phyloP scores from a whole-genome alignment of 1,139 yeast species.

The Pichia cactophila region DNA sequence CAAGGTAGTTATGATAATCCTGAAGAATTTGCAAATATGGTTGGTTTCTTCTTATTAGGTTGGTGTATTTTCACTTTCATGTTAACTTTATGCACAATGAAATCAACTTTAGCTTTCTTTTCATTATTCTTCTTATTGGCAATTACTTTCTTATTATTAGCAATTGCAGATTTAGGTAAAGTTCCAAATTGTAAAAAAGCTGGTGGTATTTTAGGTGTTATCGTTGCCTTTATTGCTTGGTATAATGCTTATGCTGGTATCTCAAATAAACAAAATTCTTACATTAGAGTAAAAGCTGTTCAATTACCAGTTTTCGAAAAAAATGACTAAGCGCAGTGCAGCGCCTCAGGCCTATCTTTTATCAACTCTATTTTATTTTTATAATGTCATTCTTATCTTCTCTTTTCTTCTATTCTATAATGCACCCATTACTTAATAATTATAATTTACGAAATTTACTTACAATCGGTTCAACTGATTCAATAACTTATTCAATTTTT shows the following conservation, averaged over 20 bases:
- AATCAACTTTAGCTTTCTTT: constrained; percentile 76
- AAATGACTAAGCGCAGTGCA: neutral
- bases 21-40: constrained; percentile 41
- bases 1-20: constrained; percentile 37
- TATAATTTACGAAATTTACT: neutral
- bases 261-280: constrained; percentile 64
- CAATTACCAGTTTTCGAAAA: constrained; percentile 23
- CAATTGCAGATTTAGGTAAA: constrained; percentile 48
- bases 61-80: constrained; percentile 79
- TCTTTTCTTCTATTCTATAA: neutral
- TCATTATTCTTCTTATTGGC: constrained; percentile 55
- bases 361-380: too few relatives aligned
- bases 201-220: constrained; percentile 75
- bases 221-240: constrained; percentile 78
- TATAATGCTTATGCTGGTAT: constrained; percentile 91
- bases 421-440: neutral
- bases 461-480: neutral
- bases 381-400: neutral
- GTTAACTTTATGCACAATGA: constrained; percentile 57
- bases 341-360: too few relatives aligned
- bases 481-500: neutral
- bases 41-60: constrained; percentile 68
- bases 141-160: constrained; percentile 60
- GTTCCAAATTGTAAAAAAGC: constrained; percentile 44
- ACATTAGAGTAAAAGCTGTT: constrained; percentile 49